Conservation (phyloP, 768 basidiomycete species). For the Strobilomyces dryophilus region DNA sequence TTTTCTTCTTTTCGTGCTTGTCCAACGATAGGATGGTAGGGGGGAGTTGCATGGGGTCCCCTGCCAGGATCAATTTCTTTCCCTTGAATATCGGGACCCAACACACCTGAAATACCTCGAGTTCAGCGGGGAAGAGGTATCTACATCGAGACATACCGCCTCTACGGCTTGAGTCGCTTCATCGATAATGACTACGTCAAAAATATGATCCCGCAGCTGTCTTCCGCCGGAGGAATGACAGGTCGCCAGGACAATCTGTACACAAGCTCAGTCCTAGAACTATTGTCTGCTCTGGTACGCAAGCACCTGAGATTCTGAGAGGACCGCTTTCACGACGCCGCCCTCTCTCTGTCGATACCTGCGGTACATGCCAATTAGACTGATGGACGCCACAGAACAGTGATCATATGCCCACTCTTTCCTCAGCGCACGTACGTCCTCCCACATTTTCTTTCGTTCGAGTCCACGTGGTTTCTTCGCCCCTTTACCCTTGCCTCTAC, state of each 20-base stretch:
- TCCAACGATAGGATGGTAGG: constrained; percentile 82
- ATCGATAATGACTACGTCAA: constrained; percentile 95
- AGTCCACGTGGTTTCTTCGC: constrained; percentile 64
- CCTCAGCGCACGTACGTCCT: constrained; percentile 77
- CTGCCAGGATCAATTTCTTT: constrained; percentile 85
- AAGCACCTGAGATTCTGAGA: constrained; percentile 70
- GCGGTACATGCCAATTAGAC: not conserved
- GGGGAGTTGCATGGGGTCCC: constrained; percentile 94
- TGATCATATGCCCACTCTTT: constrained; percentile 70
- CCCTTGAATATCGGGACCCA: constrained; percentile 96
- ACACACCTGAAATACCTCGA: constrained; percentile 38
- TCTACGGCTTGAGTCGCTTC: constrained; percentile 97
- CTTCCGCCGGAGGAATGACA: constrained; percentile 91
- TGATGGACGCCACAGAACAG: not conserved
- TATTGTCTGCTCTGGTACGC: not conserved
- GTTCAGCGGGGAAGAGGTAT: not conserved
- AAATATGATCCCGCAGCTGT: constrained; percentile 70
- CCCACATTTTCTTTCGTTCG: constrained; percentile 83
- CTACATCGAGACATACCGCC: constrained; percentile 52
- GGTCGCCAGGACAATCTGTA: constrained; percentile 82
- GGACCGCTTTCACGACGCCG: constrained; percentile 75
- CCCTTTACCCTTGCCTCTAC: constrained; percentile 71
- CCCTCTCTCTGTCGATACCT: constrained; percentile 90
- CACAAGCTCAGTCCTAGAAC: not conserved
- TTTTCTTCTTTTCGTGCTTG: constrained; percentile 33